A percentile compares a stretch with the other conserved stretches of the same genome.
phyloP scores from a whole-genome alignment of 2,329 filamentous ascomycete species.

The Chlorencoelia australis region DNA sequence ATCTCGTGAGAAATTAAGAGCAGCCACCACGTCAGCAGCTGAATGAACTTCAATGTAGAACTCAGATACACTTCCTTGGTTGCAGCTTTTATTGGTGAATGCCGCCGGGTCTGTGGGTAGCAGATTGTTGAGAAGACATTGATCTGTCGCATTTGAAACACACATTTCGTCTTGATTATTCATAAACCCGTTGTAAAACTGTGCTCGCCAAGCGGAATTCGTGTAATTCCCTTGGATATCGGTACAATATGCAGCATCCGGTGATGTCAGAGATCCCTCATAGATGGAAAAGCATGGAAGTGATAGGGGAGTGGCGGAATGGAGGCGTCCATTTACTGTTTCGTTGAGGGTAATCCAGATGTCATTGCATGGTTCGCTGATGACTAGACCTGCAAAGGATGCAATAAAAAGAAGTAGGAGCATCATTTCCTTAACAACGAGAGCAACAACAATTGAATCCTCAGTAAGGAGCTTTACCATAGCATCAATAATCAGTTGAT shows the following conservation, averaged over 20 bases:
- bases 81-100: slow-evolving; percentile 10
- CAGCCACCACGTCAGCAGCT: slow-evolving; percentile 35
- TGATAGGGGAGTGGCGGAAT: slow-evolving; percentile 17
- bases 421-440: too few relatives aligned
- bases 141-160: slow-evolving; percentile 20
- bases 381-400: too few relatives aligned
- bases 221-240: slow-evolving; percentile 21
- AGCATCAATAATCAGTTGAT: too few relatives aligned
- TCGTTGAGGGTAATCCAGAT: slow-evolving; percentile 12
- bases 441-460: too few relatives aligned
- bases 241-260: slow-evolving; percentile 18
- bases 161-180: slow-evolving; percentile 24
- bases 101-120: slow-evolving; percentile 15
- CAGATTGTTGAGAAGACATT: slow-evolving; percentile 22
- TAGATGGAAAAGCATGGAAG: slow-evolving; percentile 25
- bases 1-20: slow-evolving; percentile 32
- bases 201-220: slow-evolving; percentile 18
- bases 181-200: slow-evolving; percentile 19
- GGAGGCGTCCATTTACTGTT: slow-evolving; percentile 17
- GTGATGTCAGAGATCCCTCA: slow-evolving; percentile 12
- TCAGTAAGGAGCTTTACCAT: too few relatives aligned
- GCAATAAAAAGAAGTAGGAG: too few relatives aligned
- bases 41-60: slow-evolving; percentile 13
- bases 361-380: too few relatives aligned
- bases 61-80: slow-evolving; percentile 11